Conservation (phyloP, 768 basidiomycete species). For the Leccinum subtestaceum region DNA sequence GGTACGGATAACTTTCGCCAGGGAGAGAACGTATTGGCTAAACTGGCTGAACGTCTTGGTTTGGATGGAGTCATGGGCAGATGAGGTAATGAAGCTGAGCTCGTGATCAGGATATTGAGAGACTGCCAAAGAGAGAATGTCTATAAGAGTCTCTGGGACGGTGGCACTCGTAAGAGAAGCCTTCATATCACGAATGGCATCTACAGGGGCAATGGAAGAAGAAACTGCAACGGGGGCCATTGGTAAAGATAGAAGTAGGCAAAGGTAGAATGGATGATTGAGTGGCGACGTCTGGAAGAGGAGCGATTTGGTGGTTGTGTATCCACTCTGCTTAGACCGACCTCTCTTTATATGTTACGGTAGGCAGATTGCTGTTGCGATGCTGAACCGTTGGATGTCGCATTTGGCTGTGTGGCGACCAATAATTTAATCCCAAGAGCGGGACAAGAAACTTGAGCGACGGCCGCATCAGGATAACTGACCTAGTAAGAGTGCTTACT, state of each 20-base stretch:
- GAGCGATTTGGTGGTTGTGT: neutral
- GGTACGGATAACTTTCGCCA: conserved; percentile 21
- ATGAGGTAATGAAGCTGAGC: conserved; percentile 29
- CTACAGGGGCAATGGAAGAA: conserved; percentile 7
- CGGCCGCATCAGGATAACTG: conserved; percentile 1
- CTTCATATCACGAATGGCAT: conserved; percentile 14
- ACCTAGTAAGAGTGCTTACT: neutral
- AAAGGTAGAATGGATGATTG: neutral
- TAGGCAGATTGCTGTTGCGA: neutral
- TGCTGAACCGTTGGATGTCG: neutral
- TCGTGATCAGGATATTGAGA: conserved; percentile 23
- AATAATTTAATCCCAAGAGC: neutral
- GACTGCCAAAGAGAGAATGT: conserved; percentile 23
- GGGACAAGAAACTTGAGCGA: neutral
- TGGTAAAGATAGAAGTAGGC: neutral
- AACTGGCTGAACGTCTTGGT: conserved; percentile 26
- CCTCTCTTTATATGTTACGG: conserved; percentile 21
- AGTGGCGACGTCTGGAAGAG: conserved; percentile 2
- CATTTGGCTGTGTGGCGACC: neutral
- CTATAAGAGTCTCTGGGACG: conserved; percentile 19
- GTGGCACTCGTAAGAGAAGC: conserved; percentile 9
- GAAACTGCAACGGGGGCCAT: conserved; percentile 20
- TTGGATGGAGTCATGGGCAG: conserved; percentile 29
- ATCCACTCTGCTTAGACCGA: conserved; percentile 3
- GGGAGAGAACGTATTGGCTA: conserved; percentile 12